A percentile compares a stretch with the other conserved stretches of the same genome.
Evolutionary conservation across 306 rosid species (phyloP).

Genomic region (Prunus mume): DNA sequence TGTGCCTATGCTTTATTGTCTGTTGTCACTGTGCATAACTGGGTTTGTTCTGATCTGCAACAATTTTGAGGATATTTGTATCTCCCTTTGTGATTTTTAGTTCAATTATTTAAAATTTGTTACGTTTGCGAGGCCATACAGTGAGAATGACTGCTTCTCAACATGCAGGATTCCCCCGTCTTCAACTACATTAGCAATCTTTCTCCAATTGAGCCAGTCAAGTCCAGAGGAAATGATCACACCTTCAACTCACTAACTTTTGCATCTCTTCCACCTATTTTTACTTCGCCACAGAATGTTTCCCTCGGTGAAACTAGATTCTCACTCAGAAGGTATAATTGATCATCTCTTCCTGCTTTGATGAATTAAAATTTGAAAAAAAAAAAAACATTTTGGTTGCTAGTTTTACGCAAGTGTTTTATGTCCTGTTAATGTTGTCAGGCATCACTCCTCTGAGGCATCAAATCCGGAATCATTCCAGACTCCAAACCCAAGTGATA

Average conservation of each 20-base stretch:
- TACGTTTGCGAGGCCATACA: neutral
- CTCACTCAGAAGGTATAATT: no score
- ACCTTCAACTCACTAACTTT: no score
- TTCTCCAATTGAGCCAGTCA: no score
- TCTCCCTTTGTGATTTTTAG: neutral
- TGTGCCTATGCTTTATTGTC: neutral
- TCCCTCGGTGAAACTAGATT: no score
- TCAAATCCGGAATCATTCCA: neutral
- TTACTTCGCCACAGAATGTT: no score
- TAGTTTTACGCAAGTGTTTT: neutral
- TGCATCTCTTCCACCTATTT: no score
- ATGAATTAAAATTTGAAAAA: neutral
- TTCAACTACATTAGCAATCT: no score
- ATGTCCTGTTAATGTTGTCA: slow-evolving; percentile 13
- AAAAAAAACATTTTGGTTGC: no score
- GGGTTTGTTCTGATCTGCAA: neutral
- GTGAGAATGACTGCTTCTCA: no score
- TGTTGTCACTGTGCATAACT: neutral
- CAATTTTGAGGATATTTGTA: neutral
- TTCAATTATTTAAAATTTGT: neutral
- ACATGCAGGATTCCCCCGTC: no score
- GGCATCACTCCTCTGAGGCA: slow-evolving; percentile 21
- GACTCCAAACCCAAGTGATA: neutral
- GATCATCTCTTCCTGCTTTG: neutral
- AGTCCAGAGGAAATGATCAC: no score